Conservation (phyloP, 2,329 filamentous ascomycete species). For the Gliomastix tumulicola region DNA sequence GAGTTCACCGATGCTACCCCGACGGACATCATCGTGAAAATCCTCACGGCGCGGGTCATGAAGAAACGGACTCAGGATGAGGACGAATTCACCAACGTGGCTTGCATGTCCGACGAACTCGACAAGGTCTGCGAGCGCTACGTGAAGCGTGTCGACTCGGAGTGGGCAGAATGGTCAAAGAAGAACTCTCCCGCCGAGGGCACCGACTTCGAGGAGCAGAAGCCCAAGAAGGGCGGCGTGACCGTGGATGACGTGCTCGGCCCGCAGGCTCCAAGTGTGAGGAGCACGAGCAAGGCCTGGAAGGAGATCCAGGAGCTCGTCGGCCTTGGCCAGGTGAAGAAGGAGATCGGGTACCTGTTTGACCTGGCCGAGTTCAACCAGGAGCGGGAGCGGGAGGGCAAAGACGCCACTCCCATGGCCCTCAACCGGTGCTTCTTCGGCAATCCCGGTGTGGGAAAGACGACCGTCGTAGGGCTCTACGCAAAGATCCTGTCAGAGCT, state of each 20-base stretch:
- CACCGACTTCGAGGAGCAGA: background rate
- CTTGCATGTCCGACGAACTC: background rate
- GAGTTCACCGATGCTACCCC: background rate
- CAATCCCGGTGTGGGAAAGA: conserved; percentile 58
- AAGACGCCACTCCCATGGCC: background rate
- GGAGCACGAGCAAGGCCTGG: background rate
- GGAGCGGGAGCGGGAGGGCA: background rate
- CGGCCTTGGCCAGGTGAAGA: background rate
- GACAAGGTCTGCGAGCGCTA: background rate
- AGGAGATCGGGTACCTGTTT: background rate
- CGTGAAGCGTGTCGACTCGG: background rate
- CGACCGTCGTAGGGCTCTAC: conserved; percentile 56
- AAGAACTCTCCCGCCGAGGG: background rate
- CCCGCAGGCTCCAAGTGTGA: background rate
- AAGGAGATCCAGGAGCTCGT: background rate
- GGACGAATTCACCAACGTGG: background rate
- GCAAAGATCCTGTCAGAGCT: conserved; percentile 52
- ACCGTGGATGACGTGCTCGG: background rate
- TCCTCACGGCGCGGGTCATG: background rate
- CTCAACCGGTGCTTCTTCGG: conserved; percentile 55
- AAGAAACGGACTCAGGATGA: background rate
- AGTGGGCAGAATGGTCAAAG: background rate
- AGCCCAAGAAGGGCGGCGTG: background rate
- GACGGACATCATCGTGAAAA: background rate
- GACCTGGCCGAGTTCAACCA: background rate